These are phyloP conservation scores for Choanephora cucurbitarum DNA, from an alignment of 371 early-diverging fungal species.

Conservation along the genomic window DNA sequence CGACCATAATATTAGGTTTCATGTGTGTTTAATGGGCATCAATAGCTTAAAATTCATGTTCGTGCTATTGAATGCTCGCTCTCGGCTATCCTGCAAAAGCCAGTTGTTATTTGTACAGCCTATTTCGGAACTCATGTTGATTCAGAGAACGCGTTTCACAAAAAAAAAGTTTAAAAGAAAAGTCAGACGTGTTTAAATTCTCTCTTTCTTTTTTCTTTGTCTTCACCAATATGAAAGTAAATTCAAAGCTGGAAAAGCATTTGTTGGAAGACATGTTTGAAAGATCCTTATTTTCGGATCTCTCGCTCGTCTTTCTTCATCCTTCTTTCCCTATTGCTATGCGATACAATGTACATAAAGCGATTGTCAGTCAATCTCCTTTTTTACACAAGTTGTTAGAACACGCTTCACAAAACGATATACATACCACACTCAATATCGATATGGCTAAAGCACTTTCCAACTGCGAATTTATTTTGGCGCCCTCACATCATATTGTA, in stretches of 20 bases:
- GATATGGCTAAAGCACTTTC: constrained; percentile 34
- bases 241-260: constrained; percentile 59
- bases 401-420: constrained; percentile 7
- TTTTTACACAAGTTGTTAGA: constrained; percentile 32
- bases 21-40: too few species aligned
- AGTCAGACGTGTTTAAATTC: too few species aligned
- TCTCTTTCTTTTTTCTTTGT: neutral
- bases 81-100: too few species aligned
- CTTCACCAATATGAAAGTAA: constrained; percentile 34
- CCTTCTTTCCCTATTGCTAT: constrained; percentile 44
- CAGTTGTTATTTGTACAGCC: too few species aligned
- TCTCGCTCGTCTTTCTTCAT: constrained; percentile 38
- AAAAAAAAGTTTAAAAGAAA: too few species aligned
- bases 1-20: too few species aligned
- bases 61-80: too few species aligned
- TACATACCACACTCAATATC: constrained; percentile 31
- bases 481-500: constrained; percentile 49
- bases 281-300: constrained; percentile 38
- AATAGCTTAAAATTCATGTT: too few species aligned
- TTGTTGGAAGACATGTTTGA: constrained; percentile 43
- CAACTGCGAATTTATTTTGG: constrained; percentile 37
- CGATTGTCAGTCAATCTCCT: constrained; percentile 43
- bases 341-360: constrained; percentile 47
- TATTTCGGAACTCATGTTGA: too few species aligned
- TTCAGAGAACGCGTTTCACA: too few species aligned